Evolutionary conservation across 192 early-diverging fungal species (phyloP), one percentile per base, ranked within the genome.

Genomic region (Ambispora gerdemannii): DNA sequence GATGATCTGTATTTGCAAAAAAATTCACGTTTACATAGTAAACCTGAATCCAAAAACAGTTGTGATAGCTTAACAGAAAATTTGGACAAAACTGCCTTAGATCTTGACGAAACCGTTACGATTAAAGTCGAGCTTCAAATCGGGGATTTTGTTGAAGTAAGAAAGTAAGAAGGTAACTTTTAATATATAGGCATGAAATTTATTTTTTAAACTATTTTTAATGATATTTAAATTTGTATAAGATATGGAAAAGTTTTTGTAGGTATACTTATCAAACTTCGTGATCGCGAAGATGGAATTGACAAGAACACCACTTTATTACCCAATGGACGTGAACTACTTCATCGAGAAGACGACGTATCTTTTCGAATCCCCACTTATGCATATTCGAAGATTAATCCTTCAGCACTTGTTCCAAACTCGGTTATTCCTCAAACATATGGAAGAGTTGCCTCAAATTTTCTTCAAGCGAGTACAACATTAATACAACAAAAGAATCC

Each of bases 281-380:
- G 51, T 17, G 33, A 35, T 25, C 20, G 30, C 19, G 10, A 0
- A 17, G 59, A 62, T 4, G 22, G 31, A 0, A 62, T 31, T 62
- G 28, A 13, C 2, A 62, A 62, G 27, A 62, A 30, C 4, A 34
- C 4, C 22, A 32, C 30, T 3, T 22, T 62, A 62, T 32, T 62
- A 2, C 59, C 22, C 2, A 31, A 3, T 33, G 59, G 59, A 27
- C 4, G 13, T 34, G 1, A 17, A 0, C 0, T 62, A 3, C 22
- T 36, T 3, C 75, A 80, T 43, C 74, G 74, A 36, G 80, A 74
- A 15, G 79, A 77, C 7, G 77, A 79, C 53, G 76, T 87, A 53
- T 74, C 77, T 0, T 87, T 83, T 67, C 72, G 61, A 13, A 67
- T 83, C 58, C 76, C 81, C 2, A 76, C 67, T 17, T 84, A 74